Evolutionary conservation across 208 protist species (phyloP).

Genomic region (Vickermania ingenoplastis): DNA sequence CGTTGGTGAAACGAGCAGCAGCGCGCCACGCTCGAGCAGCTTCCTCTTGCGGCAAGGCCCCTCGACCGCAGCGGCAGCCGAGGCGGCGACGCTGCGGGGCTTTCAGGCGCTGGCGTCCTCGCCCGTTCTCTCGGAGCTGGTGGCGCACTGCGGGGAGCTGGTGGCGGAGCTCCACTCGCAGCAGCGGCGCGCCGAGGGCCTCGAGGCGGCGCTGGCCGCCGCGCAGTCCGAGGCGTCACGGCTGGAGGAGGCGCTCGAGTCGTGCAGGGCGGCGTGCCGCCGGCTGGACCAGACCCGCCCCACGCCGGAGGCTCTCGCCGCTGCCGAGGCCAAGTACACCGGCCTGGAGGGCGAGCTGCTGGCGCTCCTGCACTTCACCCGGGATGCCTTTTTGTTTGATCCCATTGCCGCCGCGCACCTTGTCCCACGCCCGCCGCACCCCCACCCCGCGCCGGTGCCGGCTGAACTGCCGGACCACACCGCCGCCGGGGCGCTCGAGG

Average conservation of each 20-base stretch:
- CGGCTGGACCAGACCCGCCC: too few relatives aligned
- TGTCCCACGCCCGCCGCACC: background rate
- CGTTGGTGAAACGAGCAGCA: too few relatives aligned
- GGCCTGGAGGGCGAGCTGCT: background rate
- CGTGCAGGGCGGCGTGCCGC: too few relatives aligned
- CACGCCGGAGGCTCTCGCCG: background rate
- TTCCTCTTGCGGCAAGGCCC: too few relatives aligned
- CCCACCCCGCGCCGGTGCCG: background rate
- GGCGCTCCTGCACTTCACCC: background rate
- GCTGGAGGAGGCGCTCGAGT: too few relatives aligned
- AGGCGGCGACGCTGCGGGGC: too few relatives aligned
- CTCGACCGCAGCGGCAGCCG: too few relatives aligned
- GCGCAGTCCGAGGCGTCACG: background rate
- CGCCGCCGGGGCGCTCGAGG: constrained; percentile 20
- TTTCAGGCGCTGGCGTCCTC: background rate
- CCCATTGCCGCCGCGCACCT: background rate
- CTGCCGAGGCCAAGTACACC: background rate
- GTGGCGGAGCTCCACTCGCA: background rate
- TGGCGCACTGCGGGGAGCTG: background rate
- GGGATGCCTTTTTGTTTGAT: background rate
- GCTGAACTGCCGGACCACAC: constrained; percentile 1
- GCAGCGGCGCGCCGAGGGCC: background rate
- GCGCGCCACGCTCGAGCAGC: too few relatives aligned
- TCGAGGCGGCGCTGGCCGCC: background rate
- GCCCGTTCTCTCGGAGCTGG: background rate